Evolutionary conservation across 352 stramenopile genomes (phyloP), one percentile per base, ranked within the genome.

Genomic region (Phytophthora uliginosa): DNA sequence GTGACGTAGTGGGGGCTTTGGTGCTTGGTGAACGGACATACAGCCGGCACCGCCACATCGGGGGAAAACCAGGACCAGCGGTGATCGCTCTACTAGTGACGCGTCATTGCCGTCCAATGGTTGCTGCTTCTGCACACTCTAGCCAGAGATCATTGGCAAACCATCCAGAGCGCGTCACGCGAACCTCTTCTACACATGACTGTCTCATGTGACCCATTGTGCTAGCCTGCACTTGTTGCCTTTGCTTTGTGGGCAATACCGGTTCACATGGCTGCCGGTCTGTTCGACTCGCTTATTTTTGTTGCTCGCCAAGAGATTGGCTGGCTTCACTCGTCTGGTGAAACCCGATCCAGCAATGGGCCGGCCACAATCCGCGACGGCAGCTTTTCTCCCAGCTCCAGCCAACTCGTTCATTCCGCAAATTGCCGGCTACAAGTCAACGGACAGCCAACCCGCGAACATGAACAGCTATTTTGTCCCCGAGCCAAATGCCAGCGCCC

Each of bases 381-480:
- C 22, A 70, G 31, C 18, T 48, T 68, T 48, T 64, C n/a, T 69
- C 33, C 60, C 36, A 57, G 50, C 38, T 64, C 54, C 33, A 61
- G n/a, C 50, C 56, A n/a, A 61, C 24, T 72, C 48, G 52, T 66
- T 74, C 68, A 77, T 50, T 77, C 36, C 50, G 7, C 26, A 74
- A 69, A 68, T 74, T 73, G 24, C 68, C 52, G 57, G 45, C 48
- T 40, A 65, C 34, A 4, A 20, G 17, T 48, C 38, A 64, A 15
- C 55, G 22, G 45, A 4, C 28, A 22, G 17, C n/a, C 20, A 59
- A 50, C 6, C 28, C 58, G 9, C 58, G 54, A 70, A 2, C 38
- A 79, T 79, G 73, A 79, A 79, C 63, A 61, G 33, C 51, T 79
- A 74, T 53, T 79, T 77, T 45, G 68, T 79, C 13, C 73, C 73